Evolutionary conservation across 2,329 filamentous ascomycete species (phyloP).

Genomic region (Fonsecaea erecta): DNA sequence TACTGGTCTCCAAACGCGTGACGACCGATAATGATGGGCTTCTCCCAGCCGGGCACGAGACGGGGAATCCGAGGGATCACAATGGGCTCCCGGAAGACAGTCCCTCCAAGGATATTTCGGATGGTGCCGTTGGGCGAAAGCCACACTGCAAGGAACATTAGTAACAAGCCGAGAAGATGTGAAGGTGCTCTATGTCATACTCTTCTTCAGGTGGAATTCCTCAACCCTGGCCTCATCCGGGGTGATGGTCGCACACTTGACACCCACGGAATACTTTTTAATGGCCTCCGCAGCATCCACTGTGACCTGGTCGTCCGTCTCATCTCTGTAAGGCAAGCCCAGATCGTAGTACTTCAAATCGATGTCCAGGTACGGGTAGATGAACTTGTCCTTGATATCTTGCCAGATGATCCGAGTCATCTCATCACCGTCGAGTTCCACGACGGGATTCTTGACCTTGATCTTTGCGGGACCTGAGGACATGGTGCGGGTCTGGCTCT

Average conservation of each 20-base stretch:
- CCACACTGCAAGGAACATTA: conserved; percentile 71
- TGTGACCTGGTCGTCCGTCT: conserved; percentile 96
- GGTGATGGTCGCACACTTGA: conserved; percentile 99
- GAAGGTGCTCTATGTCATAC: conserved; percentile 56
- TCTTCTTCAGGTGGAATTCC: conserved; percentile 99
- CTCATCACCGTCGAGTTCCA: conserved; percentile 91
- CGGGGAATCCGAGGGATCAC: conserved; percentile 92
- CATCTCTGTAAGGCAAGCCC: conserved; percentile 89
- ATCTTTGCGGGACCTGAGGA: conserved; percentile 71
- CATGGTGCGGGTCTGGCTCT: conserved; percentile 50
- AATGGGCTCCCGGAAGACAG: conserved; percentile 98
- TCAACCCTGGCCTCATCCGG: conserved; percentile 95
- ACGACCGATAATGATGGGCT: conserved; percentile 98
- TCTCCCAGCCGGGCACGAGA: conserved; percentile 95
- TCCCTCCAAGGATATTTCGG: conserved; percentile 77
- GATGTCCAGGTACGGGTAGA: conserved; percentile 76
- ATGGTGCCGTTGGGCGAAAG: conserved; percentile 93
- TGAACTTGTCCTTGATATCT: conserved; percentile 92
- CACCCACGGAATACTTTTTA: conserved; percentile 97
- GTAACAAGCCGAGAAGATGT: conserved; percentile 12
- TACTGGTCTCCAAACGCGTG: conserved; percentile 99
- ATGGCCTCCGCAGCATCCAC: conserved; percentile 94
- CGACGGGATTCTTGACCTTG: conserved; percentile 98
- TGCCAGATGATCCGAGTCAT: conserved; percentile 99
- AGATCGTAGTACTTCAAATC: conserved; percentile 98